A percentile compares a stretch with the other conserved stretches of the same genome.
These are phyloP conservation scores for Linum tenue DNA, from an alignment of 345 rosid genomes.

Conservation along the genomic window DNA sequence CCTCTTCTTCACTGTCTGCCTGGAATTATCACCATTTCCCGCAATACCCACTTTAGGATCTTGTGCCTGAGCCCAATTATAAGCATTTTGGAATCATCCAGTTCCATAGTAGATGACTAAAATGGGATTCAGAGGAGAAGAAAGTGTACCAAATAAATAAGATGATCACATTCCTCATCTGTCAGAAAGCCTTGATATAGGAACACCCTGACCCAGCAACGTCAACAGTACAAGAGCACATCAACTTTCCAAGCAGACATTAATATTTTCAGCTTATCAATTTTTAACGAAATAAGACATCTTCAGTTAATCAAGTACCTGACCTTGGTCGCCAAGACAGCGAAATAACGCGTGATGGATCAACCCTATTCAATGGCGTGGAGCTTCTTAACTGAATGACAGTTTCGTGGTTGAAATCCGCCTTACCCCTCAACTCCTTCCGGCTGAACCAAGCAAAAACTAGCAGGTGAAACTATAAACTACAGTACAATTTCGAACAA, in stretches of 20 bases:
- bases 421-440: slow-evolving; percentile 57
- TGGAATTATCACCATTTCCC: slow-evolving; percentile 20
- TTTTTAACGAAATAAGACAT: neutral
- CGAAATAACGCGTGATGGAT: slow-evolving; percentile 55
- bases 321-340: slow-evolving; percentile 97
- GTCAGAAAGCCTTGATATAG: slow-evolving; percentile 56
- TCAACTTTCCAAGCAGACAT: neutral
- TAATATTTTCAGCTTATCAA: neutral
- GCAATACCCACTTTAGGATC: slow-evolving; percentile 14
- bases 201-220: slow-evolving; percentile 53
- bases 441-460: slow-evolving; percentile 32
- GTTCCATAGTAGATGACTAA: neutral
- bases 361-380: slow-evolving; percentile 31
- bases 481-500: neutral
- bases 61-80: slow-evolving; percentile 29
- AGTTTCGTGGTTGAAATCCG: slow-evolving; percentile 12
- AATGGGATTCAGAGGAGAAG: slow-evolving; percentile 3
- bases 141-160: slow-evolving; percentile 47
- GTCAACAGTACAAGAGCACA: slow-evolving; percentile 9
- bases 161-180: slow-evolving; percentile 70
- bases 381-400: slow-evolving; percentile 22
- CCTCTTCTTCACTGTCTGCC: slow-evolving; percentile 19
- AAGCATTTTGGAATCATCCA: slow-evolving; percentile 7
- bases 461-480: neutral
- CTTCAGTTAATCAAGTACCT: slow-evolving; percentile 40